Percentiles rank a stretch among this genome's conserved stretches.
These are phyloP conservation scores for Echium plantagineum DNA, from an alignment of 257 asterid species.

Conservation along the genomic window DNA sequence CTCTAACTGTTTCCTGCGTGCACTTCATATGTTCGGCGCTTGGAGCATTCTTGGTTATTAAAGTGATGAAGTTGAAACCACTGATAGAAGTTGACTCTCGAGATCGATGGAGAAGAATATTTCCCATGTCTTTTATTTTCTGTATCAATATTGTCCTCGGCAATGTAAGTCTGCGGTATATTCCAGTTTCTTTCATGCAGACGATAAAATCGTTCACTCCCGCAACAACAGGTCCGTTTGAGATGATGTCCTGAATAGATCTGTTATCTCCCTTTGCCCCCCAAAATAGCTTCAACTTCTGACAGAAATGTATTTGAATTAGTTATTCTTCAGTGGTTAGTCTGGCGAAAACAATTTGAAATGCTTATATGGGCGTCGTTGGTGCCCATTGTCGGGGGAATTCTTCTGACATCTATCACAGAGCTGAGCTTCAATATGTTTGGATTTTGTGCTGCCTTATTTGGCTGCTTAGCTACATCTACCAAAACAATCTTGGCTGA, in stretches of 20 bases:
- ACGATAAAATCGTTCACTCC: conserved; percentile 81
- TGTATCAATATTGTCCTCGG: conserved; percentile 77
- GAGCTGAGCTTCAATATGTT: conserved; percentile 68
- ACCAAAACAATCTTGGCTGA: conserved; percentile 80
- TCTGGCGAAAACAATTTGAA: conserved; percentile 65
- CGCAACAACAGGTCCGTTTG: conserved; percentile 57
- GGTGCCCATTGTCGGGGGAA: conserved; percentile 80
- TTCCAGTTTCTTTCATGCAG: conserved; percentile 84
- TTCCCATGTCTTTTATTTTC: conserved; percentile 73
- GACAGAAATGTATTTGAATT: conserved; percentile 16
- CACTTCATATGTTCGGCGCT: conserved; percentile 55
- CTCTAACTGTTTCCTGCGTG: conserved; percentile 51
- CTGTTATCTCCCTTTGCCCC: background rate
- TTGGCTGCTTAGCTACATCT: conserved; percentile 77
- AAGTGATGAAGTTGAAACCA: conserved; percentile 62
- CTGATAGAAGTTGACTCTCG: conserved; percentile 51
- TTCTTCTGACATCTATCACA: conserved; percentile 61
- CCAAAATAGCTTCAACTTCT: background rate
- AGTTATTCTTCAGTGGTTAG: conserved; percentile 77
- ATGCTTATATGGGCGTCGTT: conserved; percentile 74
- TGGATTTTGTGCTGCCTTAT: conserved; percentile 74
- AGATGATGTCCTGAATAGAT: background rate
- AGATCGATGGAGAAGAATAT: conserved; percentile 74
- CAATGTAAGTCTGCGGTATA: conserved; percentile 63
- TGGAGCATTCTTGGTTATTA: conserved; percentile 57